Evolutionary conservation across 1,284 basidiomycete species (phyloP).

Genomic region (Gomphus sp.): DNA sequence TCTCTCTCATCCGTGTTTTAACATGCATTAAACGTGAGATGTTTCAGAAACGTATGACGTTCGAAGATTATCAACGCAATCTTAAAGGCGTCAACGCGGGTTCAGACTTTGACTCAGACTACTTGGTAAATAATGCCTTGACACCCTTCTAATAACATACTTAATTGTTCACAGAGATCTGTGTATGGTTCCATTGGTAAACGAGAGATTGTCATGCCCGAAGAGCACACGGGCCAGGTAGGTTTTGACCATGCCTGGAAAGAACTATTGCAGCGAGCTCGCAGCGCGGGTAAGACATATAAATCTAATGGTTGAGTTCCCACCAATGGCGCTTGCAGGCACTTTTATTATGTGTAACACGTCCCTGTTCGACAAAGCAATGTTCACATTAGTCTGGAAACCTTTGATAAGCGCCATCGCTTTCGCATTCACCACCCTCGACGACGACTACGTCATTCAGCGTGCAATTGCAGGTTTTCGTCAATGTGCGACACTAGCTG

Average conservation of each 20-base stretch:
- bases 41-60: constrained; percentile 84
- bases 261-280: constrained; percentile 78
- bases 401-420: constrained; percentile 87
- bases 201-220: constrained; percentile 94
- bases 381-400: constrained; percentile 92
- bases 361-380: constrained; percentile 75
- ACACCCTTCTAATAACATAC: not conserved
- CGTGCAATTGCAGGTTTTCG: constrained; percentile 91
- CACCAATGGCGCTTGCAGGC: constrained; percentile 33
- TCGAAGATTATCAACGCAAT: constrained; percentile 92
- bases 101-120: constrained; percentile 77
- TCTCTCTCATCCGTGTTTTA: not conserved
- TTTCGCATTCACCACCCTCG: constrained; percentile 90
- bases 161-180: constrained; percentile 43
- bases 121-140: constrained; percentile 56
- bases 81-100: constrained; percentile 90
- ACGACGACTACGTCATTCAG: constrained; percentile 96
- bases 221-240: constrained; percentile 94
- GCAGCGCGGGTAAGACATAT: constrained; percentile 55
- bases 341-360: constrained; percentile 75
- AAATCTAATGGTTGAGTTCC: not conserved
- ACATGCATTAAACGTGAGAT: constrained; percentile 13
- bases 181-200: constrained; percentile 95
- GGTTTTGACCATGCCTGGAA: constrained; percentile 99
- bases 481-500: constrained; percentile 91